Evolutionary conservation across 2,329 filamentous ascomycete species (phyloP), one percentile per base, ranked within the genome.

Genomic region (Neurospora sp.): DNA sequence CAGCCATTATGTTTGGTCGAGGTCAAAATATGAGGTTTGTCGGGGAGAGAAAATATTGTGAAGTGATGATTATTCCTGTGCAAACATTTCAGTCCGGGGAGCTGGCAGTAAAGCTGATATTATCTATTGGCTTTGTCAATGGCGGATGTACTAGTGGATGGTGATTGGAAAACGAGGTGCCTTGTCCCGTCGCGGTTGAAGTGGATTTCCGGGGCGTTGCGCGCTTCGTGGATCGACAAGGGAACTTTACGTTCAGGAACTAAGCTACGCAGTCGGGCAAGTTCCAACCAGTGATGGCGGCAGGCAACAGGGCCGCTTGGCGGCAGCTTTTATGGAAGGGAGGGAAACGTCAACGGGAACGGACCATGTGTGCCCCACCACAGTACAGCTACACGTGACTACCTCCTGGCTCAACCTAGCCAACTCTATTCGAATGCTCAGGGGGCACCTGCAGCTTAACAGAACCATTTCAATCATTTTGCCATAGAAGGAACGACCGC

Each of bases 1-100:
- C 72, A 69, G 73, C 73, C 73, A 74, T 75, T 52, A 37, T 69
- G 41, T 70, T 43, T 66, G 46, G 38, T 57, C n/a, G 37, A 36
- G n/a, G 37, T 40, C 40, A 12, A 36, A 33, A 36, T 62, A 66
- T 23, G 8, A 66, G 19, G 66, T 17, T 36, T 33, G 39, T 52
- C 17, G 12, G 17, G 12, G 8, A 67, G 52, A 62, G 52, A 36
- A 52, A 33, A 33, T 62, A 36, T 33, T 62, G 52, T 8, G 15
- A 62, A 62, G 28, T 36, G 52, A 46, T 62, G 41, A 36, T 46
- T 66, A 66, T 43, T 40, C 40, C 65, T 67, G 40, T 67, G 68
- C 65, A 38, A 69, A 36, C 66, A 69, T 57, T 3, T 33, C 33
- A 67, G 28, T 66, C 28, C 23, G 67, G 57, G 46, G 19, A 62